phyloP scores from a whole-genome alignment of 2,329 filamentous ascomycete species.

The Fusarium kyushuense region DNA sequence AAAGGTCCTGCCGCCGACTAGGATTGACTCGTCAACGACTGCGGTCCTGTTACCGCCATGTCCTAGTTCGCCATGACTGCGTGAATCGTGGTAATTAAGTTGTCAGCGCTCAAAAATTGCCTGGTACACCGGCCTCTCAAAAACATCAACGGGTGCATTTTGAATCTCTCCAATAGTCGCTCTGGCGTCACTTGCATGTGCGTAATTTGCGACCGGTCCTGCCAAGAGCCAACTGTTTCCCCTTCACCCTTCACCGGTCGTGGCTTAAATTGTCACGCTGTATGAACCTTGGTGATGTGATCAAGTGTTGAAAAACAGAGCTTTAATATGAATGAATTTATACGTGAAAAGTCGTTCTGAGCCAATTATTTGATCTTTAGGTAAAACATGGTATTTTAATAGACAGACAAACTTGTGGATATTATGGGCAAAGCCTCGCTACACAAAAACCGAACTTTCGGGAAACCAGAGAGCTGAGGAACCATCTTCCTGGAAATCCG shows the following conservation, averaged over 20 bases:
- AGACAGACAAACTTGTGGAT: neutral
- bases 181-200: slow-evolving; percentile 35
- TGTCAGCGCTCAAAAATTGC: slow-evolving; percentile 11
- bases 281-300: slow-evolving; percentile 19
- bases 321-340: neutral
- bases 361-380: neutral
- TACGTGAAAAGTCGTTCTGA: neutral
- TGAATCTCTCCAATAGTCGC: slow-evolving; percentile 31
- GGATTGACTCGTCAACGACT: slow-evolving; percentile 26
- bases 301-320: slow-evolving; percentile 16
- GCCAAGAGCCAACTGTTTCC: slow-evolving; percentile 28
- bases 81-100: slow-evolving; percentile 5
- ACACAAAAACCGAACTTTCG: slow-evolving; percentile 20
- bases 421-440: slow-evolving; percentile 12
- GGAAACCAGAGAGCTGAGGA: slow-evolving; percentile 33
- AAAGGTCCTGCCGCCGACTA: slow-evolving; percentile 21
- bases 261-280: slow-evolving; percentile 33
- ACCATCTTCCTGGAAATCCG: slow-evolving; percentile 36
- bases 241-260: slow-evolving; percentile 28
- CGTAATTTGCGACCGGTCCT: slow-evolving; percentile 42
- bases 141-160: slow-evolving; percentile 20
- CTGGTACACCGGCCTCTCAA: slow-evolving; percentile 17
- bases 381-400: neutral
- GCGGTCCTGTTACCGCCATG: slow-evolving; percentile 13
- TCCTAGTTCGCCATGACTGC: slow-evolving; percentile 16